Evolutionary conservation across 306 rosid genomes (phyloP).

Genomic region (Medicago truncatula): MtrunA17r5.0-ANR NC_053049.1:16723001-16723500

Average conservation of each 20-base stretch:
- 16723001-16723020: too few relatives aligned
- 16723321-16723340: conserved; percentile 44
- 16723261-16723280: conserved; percentile 93
- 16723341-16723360: conserved; percentile 36
- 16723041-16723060: conserved; percentile 90
- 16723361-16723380: conserved; percentile 46
- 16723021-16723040: background rate
- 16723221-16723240: background rate
- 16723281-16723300: conserved; percentile 61
- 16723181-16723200: background rate
- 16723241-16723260: conserved; percentile 50
- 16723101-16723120: conserved; percentile 99
- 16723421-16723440: conserved; percentile 56
- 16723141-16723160: conserved; percentile 49
- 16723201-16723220: background rate
- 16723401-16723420: conserved; percentile 50
- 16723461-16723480: background rate
- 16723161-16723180: conserved; percentile 48
- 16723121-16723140: conserved; percentile 76
- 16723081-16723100: conserved; percentile 91
- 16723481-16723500: conserved; percentile 24
- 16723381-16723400: conserved; percentile 30
- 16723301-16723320: conserved; percentile 32
- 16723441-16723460: conserved; percentile 64
- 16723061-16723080: conserved; percentile 90